These are phyloP conservation scores for Pleurozium schreberi DNA, from an alignment of 225 moss, liverwort and hornwort genomes.

Conservation along the genomic window DNA sequence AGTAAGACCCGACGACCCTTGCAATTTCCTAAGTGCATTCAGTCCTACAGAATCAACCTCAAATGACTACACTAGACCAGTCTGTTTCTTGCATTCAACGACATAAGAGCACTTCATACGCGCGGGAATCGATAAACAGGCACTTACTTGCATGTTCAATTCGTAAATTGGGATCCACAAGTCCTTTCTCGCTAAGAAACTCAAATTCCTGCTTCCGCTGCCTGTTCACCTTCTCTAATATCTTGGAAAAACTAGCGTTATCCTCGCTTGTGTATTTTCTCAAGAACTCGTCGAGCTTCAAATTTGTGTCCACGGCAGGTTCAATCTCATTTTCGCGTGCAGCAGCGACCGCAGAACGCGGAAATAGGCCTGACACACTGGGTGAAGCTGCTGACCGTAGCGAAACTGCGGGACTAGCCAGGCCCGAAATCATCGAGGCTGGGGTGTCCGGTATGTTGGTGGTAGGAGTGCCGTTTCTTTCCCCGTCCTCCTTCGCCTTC, in stretches of 20 bases:
- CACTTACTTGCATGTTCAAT: constrained; percentile 44
- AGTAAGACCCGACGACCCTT: background rate
- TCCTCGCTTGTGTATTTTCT: constrained; percentile 92
- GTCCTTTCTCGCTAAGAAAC: constrained; percentile 63
- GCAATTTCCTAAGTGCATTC: background rate
- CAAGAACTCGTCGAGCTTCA: constrained; percentile 78
- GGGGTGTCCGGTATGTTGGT: constrained; percentile 51
- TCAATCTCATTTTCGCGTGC: constrained; percentile 15
- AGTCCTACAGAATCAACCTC: background rate
- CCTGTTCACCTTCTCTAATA: constrained; percentile 86
- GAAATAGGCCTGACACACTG: constrained; percentile 39
- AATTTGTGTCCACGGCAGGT: constrained; percentile 43
- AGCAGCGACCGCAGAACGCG: background rate
- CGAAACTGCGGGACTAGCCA: constrained; percentile 62
- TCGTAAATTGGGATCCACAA: constrained; percentile 45
- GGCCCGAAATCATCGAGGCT: constrained; percentile 62
- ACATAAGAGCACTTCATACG: background rate
- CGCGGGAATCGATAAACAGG: background rate
- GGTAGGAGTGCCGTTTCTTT: constrained; percentile 47
- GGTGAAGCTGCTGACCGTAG: constrained; percentile 62
- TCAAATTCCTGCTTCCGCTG: constrained; percentile 65
- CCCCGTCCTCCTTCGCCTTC: constrained; percentile 62
- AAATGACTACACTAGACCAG: background rate
- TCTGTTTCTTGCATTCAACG: background rate
- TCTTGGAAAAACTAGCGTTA: constrained; percentile 85